These are phyloP conservation scores for Carpinus viminea DNA, from an alignment of 306 rosid genomes.

Conservation along the genomic window DNA sequence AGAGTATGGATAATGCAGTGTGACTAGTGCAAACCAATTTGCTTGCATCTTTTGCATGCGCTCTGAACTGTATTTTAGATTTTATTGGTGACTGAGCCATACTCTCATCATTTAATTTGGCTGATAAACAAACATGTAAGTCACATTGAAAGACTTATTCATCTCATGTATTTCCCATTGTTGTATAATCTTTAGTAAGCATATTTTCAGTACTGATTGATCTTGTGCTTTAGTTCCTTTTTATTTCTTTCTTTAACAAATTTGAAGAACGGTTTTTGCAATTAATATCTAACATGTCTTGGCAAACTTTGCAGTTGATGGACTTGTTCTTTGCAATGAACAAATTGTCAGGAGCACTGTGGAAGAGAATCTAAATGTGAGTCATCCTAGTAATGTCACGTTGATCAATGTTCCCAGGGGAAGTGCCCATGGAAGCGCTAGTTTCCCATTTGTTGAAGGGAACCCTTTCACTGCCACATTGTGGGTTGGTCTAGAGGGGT, in stretches of 20 bases:
- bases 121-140: not conserved
- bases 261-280: constrained; percentile 9
- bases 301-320: constrained; percentile 68
- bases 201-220: not conserved
- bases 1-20: not conserved
- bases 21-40: not conserved
- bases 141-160: not conserved
- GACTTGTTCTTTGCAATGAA: constrained; percentile 84
- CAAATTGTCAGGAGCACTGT: constrained; percentile 60
- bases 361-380: constrained; percentile 47
- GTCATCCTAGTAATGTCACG: constrained; percentile 47
- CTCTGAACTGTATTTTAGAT: not conserved
- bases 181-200: not conserved
- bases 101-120: not conserved
- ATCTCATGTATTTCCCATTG: not conserved
- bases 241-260: not conserved
- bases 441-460: constrained; percentile 82
- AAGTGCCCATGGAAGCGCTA: constrained; percentile 61
- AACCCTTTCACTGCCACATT: constrained; percentile 84
- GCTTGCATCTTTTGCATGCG: not conserved
- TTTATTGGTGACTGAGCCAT: not conserved
- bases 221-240: constrained; percentile 4
- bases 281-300: constrained; percentile 34
- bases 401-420: constrained; percentile 56
- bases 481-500: constrained; percentile 92